phyloP scores from a whole-genome alignment of 2,329 filamentous ascomycete species.

The Bipolaris sorokiniana region DNA sequence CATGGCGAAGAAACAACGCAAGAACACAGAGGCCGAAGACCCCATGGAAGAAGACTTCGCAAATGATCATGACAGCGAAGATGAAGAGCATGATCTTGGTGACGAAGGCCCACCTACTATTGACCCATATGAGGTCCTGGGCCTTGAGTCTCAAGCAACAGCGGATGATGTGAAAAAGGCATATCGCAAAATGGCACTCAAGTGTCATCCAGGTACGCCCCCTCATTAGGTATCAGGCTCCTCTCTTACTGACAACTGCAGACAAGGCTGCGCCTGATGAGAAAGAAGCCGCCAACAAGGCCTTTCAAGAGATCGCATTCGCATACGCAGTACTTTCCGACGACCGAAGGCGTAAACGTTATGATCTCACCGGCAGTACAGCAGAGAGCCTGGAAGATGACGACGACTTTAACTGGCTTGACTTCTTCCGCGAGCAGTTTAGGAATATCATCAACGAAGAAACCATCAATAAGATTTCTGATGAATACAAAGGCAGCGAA shows the following conservation, averaged over 20 bases:
- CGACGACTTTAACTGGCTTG: slow-evolving; percentile 83
- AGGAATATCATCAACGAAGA: slow-evolving; percentile 75
- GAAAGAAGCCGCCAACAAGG: slow-evolving; percentile 74
- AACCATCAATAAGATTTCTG: slow-evolving; percentile 76
- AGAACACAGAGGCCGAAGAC: slow-evolving; percentile 11
- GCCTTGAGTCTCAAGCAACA: slow-evolving; percentile 72
- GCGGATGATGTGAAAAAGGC: slow-evolving; percentile 83
- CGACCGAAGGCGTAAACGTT: slow-evolving; percentile 77
- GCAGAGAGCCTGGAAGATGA: slow-evolving; percentile 77
- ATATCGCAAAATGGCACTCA: slow-evolving; percentile 89
- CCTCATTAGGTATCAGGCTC: slow-evolving; percentile 15
- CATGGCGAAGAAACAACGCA: slow-evolving; percentile 14
- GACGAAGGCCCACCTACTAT: slow-evolving; percentile 66
- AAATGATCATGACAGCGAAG: slow-evolving; percentile 55
- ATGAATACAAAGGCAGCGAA: slow-evolving; percentile 81
- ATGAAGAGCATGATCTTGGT: slow-evolving; percentile 28
- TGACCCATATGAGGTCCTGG: slow-evolving; percentile 80
- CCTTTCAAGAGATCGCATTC: slow-evolving; percentile 90
- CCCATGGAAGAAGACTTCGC: slow-evolving; percentile 19
- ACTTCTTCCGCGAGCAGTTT: slow-evolving; percentile 87
- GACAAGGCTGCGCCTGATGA: slow-evolving; percentile 77
- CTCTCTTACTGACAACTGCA: slow-evolving; percentile 41
- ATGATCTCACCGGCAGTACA: slow-evolving; percentile 89
- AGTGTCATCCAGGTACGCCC: slow-evolving; percentile 71
- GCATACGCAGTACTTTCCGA: slow-evolving; percentile 94